These are phyloP conservation scores for Backusella psychrophila DNA, from an alignment of 192 early-diverging fungal genomes.

Conservation along the genomic window DNA sequence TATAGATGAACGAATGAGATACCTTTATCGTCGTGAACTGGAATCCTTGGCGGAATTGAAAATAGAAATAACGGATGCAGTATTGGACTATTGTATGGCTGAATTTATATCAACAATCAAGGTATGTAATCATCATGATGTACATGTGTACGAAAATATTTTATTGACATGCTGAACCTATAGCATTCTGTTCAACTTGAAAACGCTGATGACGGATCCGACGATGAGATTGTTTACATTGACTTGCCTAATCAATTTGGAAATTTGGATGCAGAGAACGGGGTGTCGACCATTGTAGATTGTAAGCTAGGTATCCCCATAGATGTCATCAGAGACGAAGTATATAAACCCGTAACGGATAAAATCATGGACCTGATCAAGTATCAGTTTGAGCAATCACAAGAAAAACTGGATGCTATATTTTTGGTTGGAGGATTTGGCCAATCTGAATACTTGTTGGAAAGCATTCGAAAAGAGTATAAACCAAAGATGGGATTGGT, in stretches of 20 bases:
- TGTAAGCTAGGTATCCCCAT: constrained; percentile 34
- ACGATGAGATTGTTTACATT: constrained; percentile 39
- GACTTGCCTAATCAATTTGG: constrained; percentile 33
- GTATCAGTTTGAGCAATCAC: constrained; percentile 14
- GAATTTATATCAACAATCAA: constrained; percentile 17
- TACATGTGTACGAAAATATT: background rate
- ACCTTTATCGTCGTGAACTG: constrained; percentile 35
- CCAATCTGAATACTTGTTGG: constrained; percentile 45
- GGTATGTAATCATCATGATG: background rate
- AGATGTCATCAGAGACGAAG: constrained; percentile 34
- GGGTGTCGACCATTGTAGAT: constrained; percentile 33
- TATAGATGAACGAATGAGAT: constrained; percentile 40
- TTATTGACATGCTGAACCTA: background rate
- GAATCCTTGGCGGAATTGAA: constrained; percentile 12
- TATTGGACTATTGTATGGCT: constrained; percentile 41
- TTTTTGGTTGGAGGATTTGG: constrained; percentile 59
- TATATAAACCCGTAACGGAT: constrained; percentile 47
- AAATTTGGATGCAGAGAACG: constrained; percentile 24
- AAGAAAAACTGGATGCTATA: constrained; percentile 39
- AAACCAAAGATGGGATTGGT: constrained; percentile 30
- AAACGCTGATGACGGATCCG: constrained; percentile 36
- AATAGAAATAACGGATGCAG: background rate
- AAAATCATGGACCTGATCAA: background rate
- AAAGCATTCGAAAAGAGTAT: constrained; percentile 37
- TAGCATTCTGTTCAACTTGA: background rate